Evolutionary conservation across 2,329 filamentous ascomycete species (phyloP), one percentile per base, ranked within the genome.

Genomic region (Thielaviopsis cerberus): DNA sequence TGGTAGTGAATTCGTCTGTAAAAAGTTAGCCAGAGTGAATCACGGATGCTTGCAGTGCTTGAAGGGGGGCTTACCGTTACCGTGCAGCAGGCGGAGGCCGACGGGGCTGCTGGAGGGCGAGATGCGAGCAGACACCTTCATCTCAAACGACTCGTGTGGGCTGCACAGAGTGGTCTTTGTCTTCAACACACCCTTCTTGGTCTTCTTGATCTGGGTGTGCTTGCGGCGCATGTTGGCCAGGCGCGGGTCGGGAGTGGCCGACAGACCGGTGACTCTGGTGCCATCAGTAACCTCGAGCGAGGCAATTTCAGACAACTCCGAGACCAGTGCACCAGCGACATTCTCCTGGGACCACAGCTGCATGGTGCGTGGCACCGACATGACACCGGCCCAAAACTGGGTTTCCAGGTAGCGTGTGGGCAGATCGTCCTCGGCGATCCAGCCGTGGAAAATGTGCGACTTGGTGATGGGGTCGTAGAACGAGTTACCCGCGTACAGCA

Each of bases 401-500:
- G 55, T 41, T 26, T 52, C 41, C 10, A 57, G 22, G 45, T 54
- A 60, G 11, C 55, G 55, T 10, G 45, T 51, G 8, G 59, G 52
- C 11, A 60, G 52, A 45, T 60, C 59, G n/a, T 60, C 59, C 30
- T 60, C 59, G 4, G 25, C 20, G 11, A 55, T 26, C 55, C 55
- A 57, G 22, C 37, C 59, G 52, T 52, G 55, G 26, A 55, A 48
- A 20, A 60, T 48, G 45, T 57, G 30, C 13, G 51, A 45, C 23
- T 57, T 24, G 10, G 41, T 55, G 25, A 57, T 6, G 23, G 58
- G 58, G 41, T 64, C 64, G 26, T 57, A 57, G 61, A 65, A 64
- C 3, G 64, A 54, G 58, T 65, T 64, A 4, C 60, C 62, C 4
- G 64, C 64, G 57, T 65, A 64, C 11, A 63, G 45, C 20, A 62